A percentile compares a stretch with the other conserved stretches of the same genome.
These are phyloP conservation scores for Pyrus communis DNA, from an alignment of 306 rosid genomes.

Conservation along the genomic window DNA sequence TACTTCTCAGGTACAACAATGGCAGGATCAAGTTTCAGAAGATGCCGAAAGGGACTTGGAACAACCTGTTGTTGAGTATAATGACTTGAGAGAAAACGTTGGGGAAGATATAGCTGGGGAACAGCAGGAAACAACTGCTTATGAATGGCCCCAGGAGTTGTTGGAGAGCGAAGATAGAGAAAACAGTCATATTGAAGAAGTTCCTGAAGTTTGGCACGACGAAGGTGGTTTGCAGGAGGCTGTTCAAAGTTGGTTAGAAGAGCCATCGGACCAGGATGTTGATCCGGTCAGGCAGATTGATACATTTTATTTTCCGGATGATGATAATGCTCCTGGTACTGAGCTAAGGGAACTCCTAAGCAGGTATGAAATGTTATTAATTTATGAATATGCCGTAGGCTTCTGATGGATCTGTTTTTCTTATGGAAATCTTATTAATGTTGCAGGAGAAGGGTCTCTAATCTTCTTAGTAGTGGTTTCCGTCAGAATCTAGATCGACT, in stretches of 20 bases:
- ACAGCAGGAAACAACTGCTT: conserved; percentile 38
- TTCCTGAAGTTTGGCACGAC: conserved; percentile 66
- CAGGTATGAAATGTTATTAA: conserved; percentile 42
- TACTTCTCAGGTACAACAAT: conserved; percentile 35
- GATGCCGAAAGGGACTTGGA: conserved; percentile 45
- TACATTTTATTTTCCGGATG: conserved; percentile 72
- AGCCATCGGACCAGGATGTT: conserved; percentile 56
- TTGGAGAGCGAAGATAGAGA: conserved; percentile 51
- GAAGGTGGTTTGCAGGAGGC: conserved; percentile 74
- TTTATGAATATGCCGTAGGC: conserved; percentile 7
- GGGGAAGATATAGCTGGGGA: conserved; percentile 41
- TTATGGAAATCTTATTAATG: conserved; percentile 7
- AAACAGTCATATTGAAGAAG: conserved; percentile 48
- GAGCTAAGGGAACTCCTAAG: conserved; percentile 89
- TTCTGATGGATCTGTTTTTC: background rate
- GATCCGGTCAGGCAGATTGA: conserved; percentile 49
- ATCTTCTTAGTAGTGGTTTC: conserved; percentile 84
- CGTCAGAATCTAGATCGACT: conserved; percentile 88
- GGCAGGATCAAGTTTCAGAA: conserved; percentile 42
- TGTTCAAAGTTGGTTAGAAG: conserved; percentile 81
- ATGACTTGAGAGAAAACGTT: conserved; percentile 31
- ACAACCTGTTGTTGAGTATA: conserved; percentile 29
- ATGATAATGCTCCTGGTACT: conserved; percentile 64
- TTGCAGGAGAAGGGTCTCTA: conserved; percentile 97
- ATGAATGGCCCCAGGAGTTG: conserved; percentile 54